Percentiles rank a stretch among this genome's conserved stretches.
Conservation (phyloP, 345 rosid species). For the Salix koriyanagi region DNA sequence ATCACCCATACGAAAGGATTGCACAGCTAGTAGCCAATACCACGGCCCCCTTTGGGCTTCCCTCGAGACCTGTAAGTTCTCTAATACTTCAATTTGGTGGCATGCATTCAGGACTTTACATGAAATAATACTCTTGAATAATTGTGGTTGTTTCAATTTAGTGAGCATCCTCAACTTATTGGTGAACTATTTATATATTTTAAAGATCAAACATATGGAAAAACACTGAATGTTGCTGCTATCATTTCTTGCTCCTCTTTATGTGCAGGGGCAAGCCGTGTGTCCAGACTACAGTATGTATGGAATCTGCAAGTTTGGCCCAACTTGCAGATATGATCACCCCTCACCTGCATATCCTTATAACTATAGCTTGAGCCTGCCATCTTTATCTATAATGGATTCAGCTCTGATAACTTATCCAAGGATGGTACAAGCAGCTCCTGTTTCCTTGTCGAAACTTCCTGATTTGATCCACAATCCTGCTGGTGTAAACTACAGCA, state of each 20-base stretch:
- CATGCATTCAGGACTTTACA: neutral
- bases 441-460: constrained; percentile 20
- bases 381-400: constrained; percentile 35
- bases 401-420: constrained; percentile 42
- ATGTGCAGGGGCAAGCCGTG: constrained; percentile 59
- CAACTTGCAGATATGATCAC: constrained; percentile 71
- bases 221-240: constrained; percentile 1
- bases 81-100: neutral
- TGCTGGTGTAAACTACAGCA: constrained; percentile 21
- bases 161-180: neutral
- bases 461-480: constrained; percentile 31
- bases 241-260: constrained; percentile 5
- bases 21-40: constrained; percentile 33
- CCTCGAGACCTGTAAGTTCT: constrained; percentile 64
- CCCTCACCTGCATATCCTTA: constrained; percentile 45
- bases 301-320: constrained; percentile 70
- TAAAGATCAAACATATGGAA: neutral
- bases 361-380: constrained; percentile 39
- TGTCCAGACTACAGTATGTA: constrained; percentile 58
- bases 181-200: neutral
- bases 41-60: constrained; percentile 46
- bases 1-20: constrained; percentile 71
- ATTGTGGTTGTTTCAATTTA: neutral
- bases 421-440: constrained; percentile 26
- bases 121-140: neutral